These are phyloP conservation scores for Barbarea vulgaris DNA, from an alignment of 345 rosid genomes.

Conservation along the genomic window DNA sequence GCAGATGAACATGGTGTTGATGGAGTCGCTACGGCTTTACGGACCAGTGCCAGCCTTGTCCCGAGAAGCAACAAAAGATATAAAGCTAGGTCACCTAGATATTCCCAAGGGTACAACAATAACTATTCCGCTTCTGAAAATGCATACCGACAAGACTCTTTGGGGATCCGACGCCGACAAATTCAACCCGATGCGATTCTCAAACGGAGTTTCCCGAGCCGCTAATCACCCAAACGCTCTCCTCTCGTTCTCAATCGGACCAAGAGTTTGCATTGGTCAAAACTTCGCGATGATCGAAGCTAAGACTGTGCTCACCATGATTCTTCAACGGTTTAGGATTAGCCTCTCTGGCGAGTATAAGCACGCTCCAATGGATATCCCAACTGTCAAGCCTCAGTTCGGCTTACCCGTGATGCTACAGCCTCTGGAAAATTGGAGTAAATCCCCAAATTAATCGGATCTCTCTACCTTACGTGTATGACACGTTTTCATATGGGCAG, in stretches of 20 bases:
- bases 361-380: conserved; percentile 40
- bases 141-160: conserved; percentile 46
- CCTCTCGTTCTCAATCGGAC: conserved; percentile 52
- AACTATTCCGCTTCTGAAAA: conserved; percentile 33
- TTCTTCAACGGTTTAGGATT: conserved; percentile 42
- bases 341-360: conserved; percentile 43
- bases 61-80: conserved; percentile 44
- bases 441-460: neutral
- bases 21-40: conserved; percentile 61
- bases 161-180: conserved; percentile 65
- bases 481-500: neutral
- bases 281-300: conserved; percentile 51
- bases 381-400: conserved; percentile 39
- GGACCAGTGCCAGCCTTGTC: conserved; percentile 36
- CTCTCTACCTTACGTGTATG: neutral
- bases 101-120: conserved; percentile 52
- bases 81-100: conserved; percentile 47
- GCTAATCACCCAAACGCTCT: conserved; percentile 49
- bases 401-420: conserved; percentile 43
- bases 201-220: conserved; percentile 43
- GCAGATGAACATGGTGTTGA: conserved; percentile 59
- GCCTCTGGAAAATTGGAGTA: conserved; percentile 25
- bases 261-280: conserved; percentile 63
- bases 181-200: conserved; percentile 56
- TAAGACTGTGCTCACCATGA: conserved; percentile 40